These are phyloP conservation scores for Irpex rosettiformis DNA, from an alignment of 1,284 basidiomycete species.

Conservation along the genomic window DNA sequence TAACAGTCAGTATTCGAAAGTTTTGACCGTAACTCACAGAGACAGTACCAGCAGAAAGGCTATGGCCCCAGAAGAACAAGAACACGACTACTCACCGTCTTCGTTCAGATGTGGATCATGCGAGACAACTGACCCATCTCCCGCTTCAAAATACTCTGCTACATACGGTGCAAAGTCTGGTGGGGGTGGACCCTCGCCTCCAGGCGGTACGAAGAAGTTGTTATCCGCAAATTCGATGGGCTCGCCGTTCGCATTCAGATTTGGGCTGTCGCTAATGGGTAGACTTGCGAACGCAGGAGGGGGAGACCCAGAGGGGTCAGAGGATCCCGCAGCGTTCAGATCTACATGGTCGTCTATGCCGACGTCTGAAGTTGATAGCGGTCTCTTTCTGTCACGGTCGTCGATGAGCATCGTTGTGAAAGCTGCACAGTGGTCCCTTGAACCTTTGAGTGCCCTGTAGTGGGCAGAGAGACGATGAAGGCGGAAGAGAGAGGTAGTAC, in stretches of 20 bases:
- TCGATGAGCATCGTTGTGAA: neutral
- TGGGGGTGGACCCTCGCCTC: constrained; percentile 53
- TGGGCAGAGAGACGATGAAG: neutral
- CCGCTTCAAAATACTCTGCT: constrained; percentile 52
- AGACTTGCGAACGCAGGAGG: neutral
- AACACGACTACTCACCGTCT: constrained; percentile 45
- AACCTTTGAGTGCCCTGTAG: too few species aligned
- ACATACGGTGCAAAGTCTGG: constrained; percentile 62
- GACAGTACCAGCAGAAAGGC: neutral
- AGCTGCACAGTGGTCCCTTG: too few species aligned
- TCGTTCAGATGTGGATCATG: constrained; percentile 70
- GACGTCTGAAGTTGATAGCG: neutral
- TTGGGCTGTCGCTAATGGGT: neutral
- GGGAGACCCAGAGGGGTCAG: neutral
- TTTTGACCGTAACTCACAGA: constrained; percentile 25
- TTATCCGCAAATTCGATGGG: constrained; percentile 12
- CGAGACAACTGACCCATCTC: constrained; percentile 53
- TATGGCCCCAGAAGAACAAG: neutral
- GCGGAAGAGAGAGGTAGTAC: neutral
- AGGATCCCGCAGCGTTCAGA: neutral
- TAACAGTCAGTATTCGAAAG: too few species aligned
- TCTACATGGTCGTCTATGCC: neutral
- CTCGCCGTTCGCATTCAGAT: neutral
- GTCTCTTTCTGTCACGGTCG: neutral
- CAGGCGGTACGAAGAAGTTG: constrained; percentile 23